Percentiles rank a stretch among this genome's conserved stretches.
Evolutionary conservation across 139 green algal species (phyloP).

Genomic region (Protoeuglena noctilucae): DNA sequence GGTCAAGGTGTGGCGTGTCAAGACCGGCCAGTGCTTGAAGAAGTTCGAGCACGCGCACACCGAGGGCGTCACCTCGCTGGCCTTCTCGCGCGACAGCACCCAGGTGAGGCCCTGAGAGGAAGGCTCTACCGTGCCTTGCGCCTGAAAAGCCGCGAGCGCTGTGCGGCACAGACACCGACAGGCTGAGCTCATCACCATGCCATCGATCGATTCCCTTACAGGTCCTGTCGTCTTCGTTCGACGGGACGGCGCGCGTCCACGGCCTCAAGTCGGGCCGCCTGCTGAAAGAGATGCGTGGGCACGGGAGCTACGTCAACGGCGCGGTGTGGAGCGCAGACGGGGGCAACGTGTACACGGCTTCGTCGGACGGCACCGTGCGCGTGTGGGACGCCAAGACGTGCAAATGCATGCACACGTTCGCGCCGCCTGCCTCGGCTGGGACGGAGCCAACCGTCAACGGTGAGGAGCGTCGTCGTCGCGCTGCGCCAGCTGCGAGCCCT

Average conservation of each 20-base stretch:
- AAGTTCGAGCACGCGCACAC: slow-evolving; percentile 74
- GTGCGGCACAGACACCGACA: too few species aligned
- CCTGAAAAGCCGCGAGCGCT: too few species aligned
- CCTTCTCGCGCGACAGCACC: slow-evolving; percentile 68
- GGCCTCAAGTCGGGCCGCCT: slow-evolving; percentile 89
- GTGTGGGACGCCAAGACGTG: slow-evolving; percentile 82
- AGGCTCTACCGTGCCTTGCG: too few species aligned
- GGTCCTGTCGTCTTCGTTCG: slow-evolving; percentile 75
- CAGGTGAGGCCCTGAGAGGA: too few species aligned
- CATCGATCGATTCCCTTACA: too few species aligned
- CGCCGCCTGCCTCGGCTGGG: slow-evolving; percentile 13
- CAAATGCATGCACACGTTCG: slow-evolving; percentile 52
- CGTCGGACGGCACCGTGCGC: slow-evolving; percentile 68
- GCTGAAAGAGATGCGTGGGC: slow-evolving; percentile 91
- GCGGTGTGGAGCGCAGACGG: slow-evolving; percentile 64
- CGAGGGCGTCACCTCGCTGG: slow-evolving; percentile 70
- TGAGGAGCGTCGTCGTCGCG: slow-evolving; percentile 69
- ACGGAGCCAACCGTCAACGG: slow-evolving; percentile 46
- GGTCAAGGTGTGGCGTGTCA: slow-evolving; percentile 89
- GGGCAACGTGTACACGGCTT: slow-evolving; percentile 46
- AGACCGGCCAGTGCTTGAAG: slow-evolving; percentile 77
- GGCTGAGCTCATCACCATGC: too few species aligned
- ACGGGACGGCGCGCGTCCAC: slow-evolving; percentile 71
- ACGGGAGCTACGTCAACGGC: slow-evolving; percentile 83
- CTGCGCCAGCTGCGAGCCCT: slow-evolving; percentile 36